These are phyloP conservation scores for Linaria vulgaris DNA, from an alignment of 257 asterid genomes.

Conservation along the genomic window DNA sequence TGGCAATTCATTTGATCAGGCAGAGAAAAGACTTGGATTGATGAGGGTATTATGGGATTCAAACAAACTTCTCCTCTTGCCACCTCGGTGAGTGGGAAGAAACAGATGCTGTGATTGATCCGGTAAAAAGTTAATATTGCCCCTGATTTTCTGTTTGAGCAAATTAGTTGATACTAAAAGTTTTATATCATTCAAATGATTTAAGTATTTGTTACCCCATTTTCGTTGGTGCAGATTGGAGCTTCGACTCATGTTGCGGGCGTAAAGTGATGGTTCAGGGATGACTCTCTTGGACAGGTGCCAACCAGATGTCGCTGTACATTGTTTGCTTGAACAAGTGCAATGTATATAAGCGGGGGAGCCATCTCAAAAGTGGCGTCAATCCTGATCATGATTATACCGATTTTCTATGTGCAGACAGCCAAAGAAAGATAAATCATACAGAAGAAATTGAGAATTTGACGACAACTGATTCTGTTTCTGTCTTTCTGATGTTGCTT, in stretches of 20 bases:
- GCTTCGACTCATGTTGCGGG: not conserved
- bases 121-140: constrained; percentile 14
- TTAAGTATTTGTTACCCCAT: not conserved
- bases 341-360: not conserved
- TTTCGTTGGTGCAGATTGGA: constrained; percentile 15
- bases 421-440: not conserved
- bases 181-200: not conserved
- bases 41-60: constrained; percentile 77
- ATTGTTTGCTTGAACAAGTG: not conserved
- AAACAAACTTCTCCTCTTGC: constrained; percentile 45
- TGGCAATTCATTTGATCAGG: constrained; percentile 60
- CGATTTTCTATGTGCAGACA: not conserved
- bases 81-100: constrained; percentile 37
- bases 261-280: not conserved
- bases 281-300: not conserved
- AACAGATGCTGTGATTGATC: not conserved
- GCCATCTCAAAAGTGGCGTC: not conserved
- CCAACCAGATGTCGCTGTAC: not conserved
- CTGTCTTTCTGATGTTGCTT: not conserved
- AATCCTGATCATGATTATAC: not conserved
- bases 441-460: not conserved
- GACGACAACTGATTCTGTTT: constrained; percentile 2
- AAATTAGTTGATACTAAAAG: no score
- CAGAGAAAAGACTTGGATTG: constrained; percentile 55
- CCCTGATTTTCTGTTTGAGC: not conserved